Conservation (phyloP, 768 basidiomycete genomes). For the Termitomyces bulborhizus region DNA sequence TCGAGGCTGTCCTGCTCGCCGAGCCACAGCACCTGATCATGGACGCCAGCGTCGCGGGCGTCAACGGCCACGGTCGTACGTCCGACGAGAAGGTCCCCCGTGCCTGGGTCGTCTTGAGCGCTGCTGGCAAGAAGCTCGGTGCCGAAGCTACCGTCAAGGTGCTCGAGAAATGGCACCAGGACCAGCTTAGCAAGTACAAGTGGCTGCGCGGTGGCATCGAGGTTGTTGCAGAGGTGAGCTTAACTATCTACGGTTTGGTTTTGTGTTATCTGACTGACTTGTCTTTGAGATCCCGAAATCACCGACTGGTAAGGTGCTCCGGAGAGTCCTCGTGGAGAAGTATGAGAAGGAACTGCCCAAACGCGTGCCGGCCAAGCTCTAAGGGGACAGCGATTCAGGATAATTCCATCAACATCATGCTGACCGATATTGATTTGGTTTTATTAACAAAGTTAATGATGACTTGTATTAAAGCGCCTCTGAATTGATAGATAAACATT, state of each 20-base stretch:
- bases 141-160: conserved; percentile 30
- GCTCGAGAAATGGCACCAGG: conserved; percentile 56
- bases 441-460: neutral
- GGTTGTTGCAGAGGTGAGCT: conserved; percentile 52
- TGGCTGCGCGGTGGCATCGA: conserved; percentile 72
- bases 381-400: neutral
- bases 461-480: neutral
- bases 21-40: conserved; percentile 56
- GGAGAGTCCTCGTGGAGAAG: conserved; percentile 53
- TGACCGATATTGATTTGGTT: too few relatives aligned
- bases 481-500: too few relatives aligned
- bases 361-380: conserved; percentile 26
- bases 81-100: conserved; percentile 69
- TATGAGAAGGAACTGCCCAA: conserved; percentile 36
- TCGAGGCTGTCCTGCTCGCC: conserved; percentile 58
- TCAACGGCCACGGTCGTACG: conserved; percentile 56
- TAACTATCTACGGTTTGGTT: neutral
- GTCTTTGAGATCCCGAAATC: conserved; percentile 59
- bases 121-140: conserved; percentile 45
- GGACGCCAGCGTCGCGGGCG: conserved; percentile 70
- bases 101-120: conserved; percentile 72
- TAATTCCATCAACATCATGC: too few relatives aligned
- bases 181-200: conserved; percentile 68
- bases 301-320: conserved; percentile 67
- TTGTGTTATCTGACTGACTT: neutral